Percentiles rank a stretch among this genome's conserved stretches.
Conservation (phyloP, 75 land plant genomes). For the Cupressus sempervirens region DNA sequence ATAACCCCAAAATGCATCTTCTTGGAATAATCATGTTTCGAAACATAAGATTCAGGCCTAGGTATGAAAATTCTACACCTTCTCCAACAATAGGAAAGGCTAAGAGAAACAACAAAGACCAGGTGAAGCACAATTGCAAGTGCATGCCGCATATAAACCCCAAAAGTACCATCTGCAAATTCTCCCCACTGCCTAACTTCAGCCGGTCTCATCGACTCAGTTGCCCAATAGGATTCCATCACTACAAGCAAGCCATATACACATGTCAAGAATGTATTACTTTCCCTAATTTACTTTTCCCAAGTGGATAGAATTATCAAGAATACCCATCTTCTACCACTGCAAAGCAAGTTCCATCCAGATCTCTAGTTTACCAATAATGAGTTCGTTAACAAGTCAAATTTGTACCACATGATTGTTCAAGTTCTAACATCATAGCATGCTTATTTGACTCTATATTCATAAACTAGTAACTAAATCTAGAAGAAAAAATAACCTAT, state of each 20-base stretch:
- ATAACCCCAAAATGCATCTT: too few relatives aligned
- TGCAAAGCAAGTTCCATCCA: background rate
- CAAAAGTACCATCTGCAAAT: too few relatives aligned
- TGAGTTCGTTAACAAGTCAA: background rate
- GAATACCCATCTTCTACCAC: background rate
- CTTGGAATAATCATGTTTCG: too few relatives aligned
- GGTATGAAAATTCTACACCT: too few relatives aligned
- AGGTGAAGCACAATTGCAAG: too few relatives aligned
- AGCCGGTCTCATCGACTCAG: background rate
- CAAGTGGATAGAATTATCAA: background rate
- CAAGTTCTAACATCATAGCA: background rate
- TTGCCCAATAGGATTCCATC: too few relatives aligned
- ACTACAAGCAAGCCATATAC: background rate
- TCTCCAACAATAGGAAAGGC: too few relatives aligned
- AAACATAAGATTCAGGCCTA: too few relatives aligned
- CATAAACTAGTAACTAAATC: background rate
- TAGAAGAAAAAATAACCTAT: too few relatives aligned
- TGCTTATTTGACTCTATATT: background rate
- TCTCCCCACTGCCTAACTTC: background rate
- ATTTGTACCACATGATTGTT: background rate
- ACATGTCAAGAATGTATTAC: background rate
- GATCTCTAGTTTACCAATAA: background rate
- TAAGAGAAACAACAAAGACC: too few relatives aligned
- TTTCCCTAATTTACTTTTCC: too few relatives aligned
- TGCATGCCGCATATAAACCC: too few relatives aligned